phyloP scores from a whole-genome alignment of 768 basidiomycete species.

The Mycena filopes region DNA sequence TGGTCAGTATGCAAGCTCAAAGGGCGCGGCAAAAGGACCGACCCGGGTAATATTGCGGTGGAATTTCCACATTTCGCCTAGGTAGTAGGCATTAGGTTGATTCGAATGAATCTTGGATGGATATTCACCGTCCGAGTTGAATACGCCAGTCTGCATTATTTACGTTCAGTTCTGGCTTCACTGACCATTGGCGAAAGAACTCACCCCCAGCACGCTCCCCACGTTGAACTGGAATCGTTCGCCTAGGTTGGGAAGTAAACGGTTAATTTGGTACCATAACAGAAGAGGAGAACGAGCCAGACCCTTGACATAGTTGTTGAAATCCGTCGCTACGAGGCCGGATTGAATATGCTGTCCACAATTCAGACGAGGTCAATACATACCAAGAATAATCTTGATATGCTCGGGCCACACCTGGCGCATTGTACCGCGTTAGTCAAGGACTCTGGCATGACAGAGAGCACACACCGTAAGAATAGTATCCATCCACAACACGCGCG shows the following conservation, averaged over 20 bases:
- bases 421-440: too few species aligned
- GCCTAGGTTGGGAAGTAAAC: too few species aligned
- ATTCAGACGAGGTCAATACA: too few species aligned
- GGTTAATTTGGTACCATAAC: slow-evolving; percentile 2
- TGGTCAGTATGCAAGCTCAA: neutral
- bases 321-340: slow-evolving; percentile 40
- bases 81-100: neutral
- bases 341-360: too few species aligned
- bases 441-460: too few species aligned
- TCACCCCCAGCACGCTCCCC: slow-evolving; percentile 28
- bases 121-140: slow-evolving; percentile 68
- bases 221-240: slow-evolving; percentile 25
- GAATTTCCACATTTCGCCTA: slow-evolving; percentile 71
- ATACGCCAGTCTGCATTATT: slow-evolving; percentile 58
- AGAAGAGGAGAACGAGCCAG: neutral
- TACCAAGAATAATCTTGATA: slow-evolving; percentile 41
- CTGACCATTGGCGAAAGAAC: neutral
- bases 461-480: slow-evolving; percentile 33
- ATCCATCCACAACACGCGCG: slow-evolving; percentile 34
- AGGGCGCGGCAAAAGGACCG: neutral
- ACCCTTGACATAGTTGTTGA: slow-evolving; percentile 43
- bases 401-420: slow-evolving; percentile 34
- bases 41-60: slow-evolving; percentile 29
- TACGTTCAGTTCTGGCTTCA: neutral
- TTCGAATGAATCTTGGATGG: neutral